These are phyloP conservation scores for Beta macrorhiza DNA, from an alignment of 179 eudicot genomes.

Conservation along the genomic window DNA sequence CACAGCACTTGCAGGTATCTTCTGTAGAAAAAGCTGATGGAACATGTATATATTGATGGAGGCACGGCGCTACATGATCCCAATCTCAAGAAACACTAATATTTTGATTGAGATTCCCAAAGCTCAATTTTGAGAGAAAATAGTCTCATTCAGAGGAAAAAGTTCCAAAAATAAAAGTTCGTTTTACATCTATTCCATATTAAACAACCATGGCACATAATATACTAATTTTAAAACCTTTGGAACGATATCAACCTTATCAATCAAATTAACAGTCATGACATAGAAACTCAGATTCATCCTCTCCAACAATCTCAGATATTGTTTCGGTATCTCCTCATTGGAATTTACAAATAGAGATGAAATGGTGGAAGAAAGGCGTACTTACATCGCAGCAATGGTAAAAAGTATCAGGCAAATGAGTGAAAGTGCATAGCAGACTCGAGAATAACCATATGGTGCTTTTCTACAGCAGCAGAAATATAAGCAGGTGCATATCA, in stretches of 20 bases:
- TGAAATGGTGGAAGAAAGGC: conserved; percentile 8
- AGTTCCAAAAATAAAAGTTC: not conserved
- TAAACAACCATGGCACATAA: not conserved
- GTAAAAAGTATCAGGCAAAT: conserved; percentile 49
- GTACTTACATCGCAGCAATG: conserved; percentile 51
- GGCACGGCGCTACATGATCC: not conserved
- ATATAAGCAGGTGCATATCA: conserved; percentile 45
- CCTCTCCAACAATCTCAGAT: not conserved
- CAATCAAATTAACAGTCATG: not conserved
- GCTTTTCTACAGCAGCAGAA: conserved; percentile 53
- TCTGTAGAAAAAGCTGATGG: not conserved
- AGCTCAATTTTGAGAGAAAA: not conserved
- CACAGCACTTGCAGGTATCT: not conserved
- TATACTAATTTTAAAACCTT: not conserved
- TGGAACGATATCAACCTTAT: not conserved
- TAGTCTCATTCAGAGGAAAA: not conserved
- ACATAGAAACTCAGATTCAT: not conserved
- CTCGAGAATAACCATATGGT: conserved; percentile 50
- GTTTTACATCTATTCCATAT: not conserved
- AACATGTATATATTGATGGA: not conserved
- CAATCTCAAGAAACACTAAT: not conserved
- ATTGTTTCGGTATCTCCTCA: not conserved
- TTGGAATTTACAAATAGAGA: not conserved
- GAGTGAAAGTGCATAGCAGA: conserved; percentile 54
- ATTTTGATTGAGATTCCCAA: not conserved